Base-by-base conservation (phyloP, 371 early-diverging fungal species). In the Syncephalastrum sp. region DNA sequence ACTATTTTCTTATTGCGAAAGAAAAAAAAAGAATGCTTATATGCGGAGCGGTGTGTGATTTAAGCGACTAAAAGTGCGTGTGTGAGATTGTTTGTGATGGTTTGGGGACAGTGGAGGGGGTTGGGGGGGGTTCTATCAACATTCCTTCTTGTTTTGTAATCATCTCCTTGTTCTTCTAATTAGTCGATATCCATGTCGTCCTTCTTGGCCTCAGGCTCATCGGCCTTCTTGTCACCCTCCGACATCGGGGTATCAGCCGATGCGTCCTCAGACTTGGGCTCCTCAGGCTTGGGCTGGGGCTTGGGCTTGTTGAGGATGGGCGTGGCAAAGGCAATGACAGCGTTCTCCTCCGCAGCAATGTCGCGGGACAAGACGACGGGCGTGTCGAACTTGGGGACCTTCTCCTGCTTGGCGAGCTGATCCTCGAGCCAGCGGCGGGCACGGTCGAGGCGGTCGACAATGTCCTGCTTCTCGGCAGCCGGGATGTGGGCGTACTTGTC, bases 231-330 rank as follows among this genome's bases (percentile, higher is more conserved):
- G 16, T 64, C 59, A 50, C 56, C 60, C 19, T 75, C 78, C 12
- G 62, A 65, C 67, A 66, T 71, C 24, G 73, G 74, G 48, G 77
- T 60, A 63, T 80, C 75, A 46, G 68, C 65, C 55, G 68, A 69
- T 7, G 65, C 43, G 45, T 63, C 47, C 27, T 60, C 71, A 51
- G 72, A 56, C 41, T 72, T 56, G 38, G 67, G 60, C 19, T 75
- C 67, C 48, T 67, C 68, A 62, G 71, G 75, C 66, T 84, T 82
- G 52, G 82, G 77, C 56, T 81, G 79, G 59, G 96, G 96, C 87
- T 95, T 95, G 67, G 96, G 94, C 74, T 90, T 90, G 81, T 80
- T 87, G 74, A 96, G 74, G 69, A 96, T 90, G 16, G 93, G 91
- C 59, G 77, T 86, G 58, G 90, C 88, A 64, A 83, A 83, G 70